Conservation (phyloP, 1,284 basidiomycete species). For the Cerrena zonata region DNA sequence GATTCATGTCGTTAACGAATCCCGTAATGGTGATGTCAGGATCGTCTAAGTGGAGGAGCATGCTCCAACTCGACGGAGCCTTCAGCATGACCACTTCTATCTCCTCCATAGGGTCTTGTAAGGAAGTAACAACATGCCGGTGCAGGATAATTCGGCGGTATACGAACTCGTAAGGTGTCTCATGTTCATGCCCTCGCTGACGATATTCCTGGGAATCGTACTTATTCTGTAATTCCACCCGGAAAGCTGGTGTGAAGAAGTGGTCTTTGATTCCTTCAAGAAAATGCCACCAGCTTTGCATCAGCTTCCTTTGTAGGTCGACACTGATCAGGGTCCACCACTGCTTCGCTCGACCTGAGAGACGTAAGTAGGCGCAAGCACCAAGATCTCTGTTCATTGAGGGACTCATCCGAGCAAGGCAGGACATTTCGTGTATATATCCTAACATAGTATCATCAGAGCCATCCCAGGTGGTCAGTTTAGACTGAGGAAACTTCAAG, state of each 20-base stretch:
- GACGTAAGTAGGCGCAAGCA: not conserved
- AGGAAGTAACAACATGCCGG: not conserved
- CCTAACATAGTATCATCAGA: not conserved
- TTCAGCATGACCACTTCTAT: conserved; percentile 1
- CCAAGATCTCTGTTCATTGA: not conserved
- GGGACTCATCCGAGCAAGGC: not conserved
- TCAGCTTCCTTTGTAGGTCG: not conserved
- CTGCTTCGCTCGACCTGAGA: not conserved
- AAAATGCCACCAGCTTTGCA: not conserved
- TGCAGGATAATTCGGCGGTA: not conserved
- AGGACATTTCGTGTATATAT: not conserved
- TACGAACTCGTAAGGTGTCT: conserved; percentile 2
- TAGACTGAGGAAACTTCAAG: not conserved
- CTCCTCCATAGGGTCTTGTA: not conserved
- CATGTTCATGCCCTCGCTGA: not conserved
- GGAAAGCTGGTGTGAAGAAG: not conserved
- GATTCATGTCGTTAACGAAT: not conserved
- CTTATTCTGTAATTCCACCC: no score
- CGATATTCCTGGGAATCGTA: conserved; percentile 1
- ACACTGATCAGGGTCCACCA: not conserved
- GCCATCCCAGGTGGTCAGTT: not conserved
- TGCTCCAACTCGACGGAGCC: not conserved
- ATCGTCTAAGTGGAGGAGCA: no score
- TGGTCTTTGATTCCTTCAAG: not conserved
- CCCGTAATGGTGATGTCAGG: not conserved